Percentiles rank a stretch among this genome's conserved stretches.
phyloP scores from a whole-genome alignment of 2,329 filamentous ascomycete species.

The Aspergillus sp. region DNA sequence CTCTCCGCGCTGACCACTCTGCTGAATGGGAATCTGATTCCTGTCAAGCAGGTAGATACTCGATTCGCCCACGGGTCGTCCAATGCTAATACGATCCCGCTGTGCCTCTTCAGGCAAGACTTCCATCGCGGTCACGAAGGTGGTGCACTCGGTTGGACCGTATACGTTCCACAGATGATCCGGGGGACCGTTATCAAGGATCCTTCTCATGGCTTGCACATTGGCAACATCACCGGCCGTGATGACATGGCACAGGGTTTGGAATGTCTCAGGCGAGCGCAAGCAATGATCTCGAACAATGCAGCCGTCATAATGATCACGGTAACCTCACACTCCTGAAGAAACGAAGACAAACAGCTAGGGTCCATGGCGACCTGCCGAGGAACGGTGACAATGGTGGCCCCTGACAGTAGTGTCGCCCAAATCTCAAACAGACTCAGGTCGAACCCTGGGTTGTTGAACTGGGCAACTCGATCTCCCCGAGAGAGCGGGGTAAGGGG shows the following conservation, averaged over 20 bases:
- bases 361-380: slow-evolving; percentile 1
- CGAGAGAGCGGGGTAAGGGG: slow-evolving; percentile 7
- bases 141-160: slow-evolving; percentile 15
- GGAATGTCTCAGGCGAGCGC: slow-evolving; percentile 5
- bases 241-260: slow-evolving; percentile 6
- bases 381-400: slow-evolving; percentile 8
- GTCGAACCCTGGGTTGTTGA: slow-evolving; percentile 16
- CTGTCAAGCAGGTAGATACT: slow-evolving; percentile 5
- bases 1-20: slow-evolving; percentile 69
- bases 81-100: slow-evolving; percentile 4
- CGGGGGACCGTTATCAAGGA: slow-evolving; percentile 9
- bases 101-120: slow-evolving; percentile 7
- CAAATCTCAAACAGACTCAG: slow-evolving; percentile 16
- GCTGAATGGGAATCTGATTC: background rate
- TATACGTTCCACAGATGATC: slow-evolving; percentile 15
- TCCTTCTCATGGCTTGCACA: background rate
- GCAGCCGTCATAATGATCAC: slow-evolving; percentile 7
- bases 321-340: background rate
- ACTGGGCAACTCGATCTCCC: slow-evolving; percentile 10
- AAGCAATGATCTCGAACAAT: slow-evolving; percentile 1
- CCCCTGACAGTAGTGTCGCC: slow-evolving; percentile 10
- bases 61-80: slow-evolving; percentile 7
- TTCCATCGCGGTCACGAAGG: slow-evolving; percentile 2
- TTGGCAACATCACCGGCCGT: slow-evolving; percentile 11
- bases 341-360: background rate